Percentiles rank a stretch among this genome's conserved stretches.
These are phyloP conservation scores for Talaromyces thailandensis DNA, from an alignment of 495 filamentous ascomycete genomes.

Conservation along the genomic window DNA sequence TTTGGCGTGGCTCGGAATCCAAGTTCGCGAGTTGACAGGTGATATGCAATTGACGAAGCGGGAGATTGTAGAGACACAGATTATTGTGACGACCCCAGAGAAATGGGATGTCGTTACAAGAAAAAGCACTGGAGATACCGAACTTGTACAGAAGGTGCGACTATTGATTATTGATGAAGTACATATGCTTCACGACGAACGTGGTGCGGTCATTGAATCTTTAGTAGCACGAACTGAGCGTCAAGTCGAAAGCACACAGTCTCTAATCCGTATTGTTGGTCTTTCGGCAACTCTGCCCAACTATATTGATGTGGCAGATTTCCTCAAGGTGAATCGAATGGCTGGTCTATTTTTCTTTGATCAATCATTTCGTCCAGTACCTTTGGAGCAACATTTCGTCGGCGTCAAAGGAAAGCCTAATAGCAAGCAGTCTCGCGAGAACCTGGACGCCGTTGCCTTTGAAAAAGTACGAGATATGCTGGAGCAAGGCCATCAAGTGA, in stretches of 20 bases:
- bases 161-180: conserved; percentile 98
- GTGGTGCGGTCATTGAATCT: conserved; percentile 91
- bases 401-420: conserved; percentile 89
- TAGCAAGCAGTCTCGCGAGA: conserved; percentile 69
- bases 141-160: conserved; percentile 93
- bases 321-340: conserved; percentile 89
- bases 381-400: conserved; percentile 94
- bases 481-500: conserved; percentile 78
- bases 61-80: conserved; percentile 94
- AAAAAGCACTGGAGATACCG: conserved; percentile 94
- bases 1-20: conserved; percentile 83
- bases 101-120: conserved; percentile 99
- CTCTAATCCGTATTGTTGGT: conserved; percentile 89
- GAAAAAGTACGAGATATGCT: conserved; percentile 97
- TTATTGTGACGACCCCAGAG: conserved; percentile 97
- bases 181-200: conserved; percentile 98
- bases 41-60: conserved; percentile 98
- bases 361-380: conserved; percentile 87
- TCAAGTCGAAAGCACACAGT: conserved; percentile 97
- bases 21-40: conserved; percentile 87
- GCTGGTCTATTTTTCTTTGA: conserved; percentile 97
- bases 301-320: conserved; percentile 92
- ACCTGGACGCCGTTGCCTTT: conserved; percentile 75
- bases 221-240: conserved; percentile 89
- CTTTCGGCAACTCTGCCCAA: conserved; percentile 94